A percentile compares a stretch with the other conserved stretches of the same genome.
Conservation (phyloP, 106 monocot genomes). For the Iris macrosiphon region DNA sequence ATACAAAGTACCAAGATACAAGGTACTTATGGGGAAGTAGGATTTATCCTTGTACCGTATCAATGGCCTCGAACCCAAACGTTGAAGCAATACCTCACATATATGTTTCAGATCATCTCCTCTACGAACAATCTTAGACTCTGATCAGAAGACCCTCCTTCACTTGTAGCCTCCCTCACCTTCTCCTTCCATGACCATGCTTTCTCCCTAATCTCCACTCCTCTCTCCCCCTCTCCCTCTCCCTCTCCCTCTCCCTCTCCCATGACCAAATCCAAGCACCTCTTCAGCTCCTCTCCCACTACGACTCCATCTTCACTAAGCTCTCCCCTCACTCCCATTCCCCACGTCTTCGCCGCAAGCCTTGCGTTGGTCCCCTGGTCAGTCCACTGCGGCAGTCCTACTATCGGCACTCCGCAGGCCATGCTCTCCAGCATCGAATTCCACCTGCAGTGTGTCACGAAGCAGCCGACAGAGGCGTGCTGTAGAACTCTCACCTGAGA, state of each 20-base stretch:
- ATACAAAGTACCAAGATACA: too few species aligned
- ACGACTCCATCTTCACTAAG: background rate
- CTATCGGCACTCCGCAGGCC: slow-evolving; percentile 22
- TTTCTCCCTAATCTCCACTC: slow-evolving; percentile 8
- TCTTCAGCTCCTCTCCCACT: background rate
- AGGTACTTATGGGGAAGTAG: too few species aligned
- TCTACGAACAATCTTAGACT: slow-evolving; percentile 18
- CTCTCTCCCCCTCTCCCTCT: too few species aligned
- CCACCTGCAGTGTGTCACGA: slow-evolving; percentile 73
- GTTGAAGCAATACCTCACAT: too few species aligned
- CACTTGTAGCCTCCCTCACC: slow-evolving; percentile 7
- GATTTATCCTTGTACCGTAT: too few species aligned
- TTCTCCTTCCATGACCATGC: slow-evolving; percentile 20
- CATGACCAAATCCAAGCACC: slow-evolving; percentile 11
- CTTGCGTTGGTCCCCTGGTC: slow-evolving; percentile 26
- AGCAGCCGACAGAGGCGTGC: slow-evolving; percentile 41
- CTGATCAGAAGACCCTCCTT: slow-evolving; percentile 22
- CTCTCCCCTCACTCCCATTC: background rate
- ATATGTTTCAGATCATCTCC: too few species aligned
- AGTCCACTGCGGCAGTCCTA: slow-evolving; percentile 18
- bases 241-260: background rate
- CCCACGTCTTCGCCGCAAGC: slow-evolving; percentile 4
- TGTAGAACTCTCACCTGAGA: slow-evolving; percentile 16
- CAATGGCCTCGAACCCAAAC: too few species aligned
- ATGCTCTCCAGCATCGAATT: slow-evolving; percentile 62